Base-by-base conservation (phyloP, 257 asterid species). In the Asclepias syriaca region DNA sequence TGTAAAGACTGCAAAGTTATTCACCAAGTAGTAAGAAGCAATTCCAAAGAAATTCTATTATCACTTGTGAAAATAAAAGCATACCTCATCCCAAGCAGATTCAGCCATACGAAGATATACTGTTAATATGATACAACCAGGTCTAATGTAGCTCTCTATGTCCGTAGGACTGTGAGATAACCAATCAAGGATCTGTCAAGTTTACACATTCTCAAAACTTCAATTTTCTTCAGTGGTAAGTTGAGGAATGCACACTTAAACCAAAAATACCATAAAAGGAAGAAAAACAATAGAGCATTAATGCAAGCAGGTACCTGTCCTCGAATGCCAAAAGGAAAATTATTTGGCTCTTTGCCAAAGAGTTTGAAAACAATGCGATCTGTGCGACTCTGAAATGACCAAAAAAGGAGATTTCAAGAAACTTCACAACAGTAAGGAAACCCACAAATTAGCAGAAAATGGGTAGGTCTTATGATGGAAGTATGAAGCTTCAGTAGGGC, bases 61-160 rank as follows among this genome's bases (percentile, higher is more conserved):
- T 45, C 53, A 43, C 66, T 58, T 68, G 68, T 5, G 51, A 55
- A 34, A 12, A 76, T 15, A 51, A 80, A 11, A 65, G 69, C 72
- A 70, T 78, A 92, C 97, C 96, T 92, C 96, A 65, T 92, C 95
- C 97, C 97, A 92, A 43, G 78, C 75, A 50, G 86, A 77, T 74
- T 87, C 91, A 2, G 88, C 66, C 59, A 79, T 86, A 57, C 86
- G 87, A 77, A 88, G 89, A 77, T 90, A 90, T 72, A 92, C 65
- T 6, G 98, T 90, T 78, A 92, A 78, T 74, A 90, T 76, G 77
- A 92, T 79, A 74, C 98, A 92, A 77, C 98, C 98, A 65, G 96
- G 98, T 70, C 94, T 84, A 75, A 92, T 92, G 81, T 92, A 90
- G 92, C 98, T 88, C 78, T 92, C 98, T 72, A 92, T 90, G 85